phyloP scores from a whole-genome alignment of 306 rosid species.

The Pyrus bretschneideri region DNA sequence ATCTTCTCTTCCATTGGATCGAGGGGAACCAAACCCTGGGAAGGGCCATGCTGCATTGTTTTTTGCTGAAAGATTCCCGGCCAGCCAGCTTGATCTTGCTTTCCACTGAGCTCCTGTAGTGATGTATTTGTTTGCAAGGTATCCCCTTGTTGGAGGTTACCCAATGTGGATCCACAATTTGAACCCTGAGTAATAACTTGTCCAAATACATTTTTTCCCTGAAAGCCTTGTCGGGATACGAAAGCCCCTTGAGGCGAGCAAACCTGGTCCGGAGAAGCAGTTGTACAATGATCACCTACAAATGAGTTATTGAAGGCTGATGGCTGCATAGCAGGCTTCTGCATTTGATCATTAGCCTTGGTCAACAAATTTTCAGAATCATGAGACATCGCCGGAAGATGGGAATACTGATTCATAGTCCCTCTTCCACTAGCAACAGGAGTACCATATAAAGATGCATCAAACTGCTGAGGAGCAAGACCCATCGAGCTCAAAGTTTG shows the following conservation, averaged over 20 bases:
- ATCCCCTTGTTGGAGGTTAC: constrained; percentile 29
- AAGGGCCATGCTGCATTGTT: constrained; percentile 23
- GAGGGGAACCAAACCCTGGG: constrained; percentile 41
- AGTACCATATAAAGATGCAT: constrained; percentile 36
- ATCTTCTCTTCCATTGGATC: constrained; percentile 57
- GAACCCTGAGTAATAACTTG: constrained; percentile 32
- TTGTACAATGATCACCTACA: constrained; percentile 25
- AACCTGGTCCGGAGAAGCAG: constrained; percentile 32
- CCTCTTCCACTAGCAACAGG: constrained; percentile 37
- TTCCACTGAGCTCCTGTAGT: constrained; percentile 22
- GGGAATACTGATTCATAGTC: constrained; percentile 23
- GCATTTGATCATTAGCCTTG: constrained; percentile 25
- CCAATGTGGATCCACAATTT: constrained; percentile 22
- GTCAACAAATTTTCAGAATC: constrained; percentile 36
- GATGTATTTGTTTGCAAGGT: constrained; percentile 25
- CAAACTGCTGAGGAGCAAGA: constrained; percentile 41
- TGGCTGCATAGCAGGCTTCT: constrained; percentile 32
- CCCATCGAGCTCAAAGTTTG: constrained; percentile 28
- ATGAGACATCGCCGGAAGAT: constrained; percentile 31
- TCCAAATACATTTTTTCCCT: constrained; percentile 30
- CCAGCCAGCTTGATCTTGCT: constrained; percentile 38
- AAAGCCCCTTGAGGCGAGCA: constrained; percentile 21
- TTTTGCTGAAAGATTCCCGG: constrained; percentile 28
- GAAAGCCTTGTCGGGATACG: constrained; percentile 33
- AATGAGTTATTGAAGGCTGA: constrained; percentile 27